Conservation (phyloP, 2,329 filamentous ascomycete species). For the Aurifilum marmelostoma region DNA sequence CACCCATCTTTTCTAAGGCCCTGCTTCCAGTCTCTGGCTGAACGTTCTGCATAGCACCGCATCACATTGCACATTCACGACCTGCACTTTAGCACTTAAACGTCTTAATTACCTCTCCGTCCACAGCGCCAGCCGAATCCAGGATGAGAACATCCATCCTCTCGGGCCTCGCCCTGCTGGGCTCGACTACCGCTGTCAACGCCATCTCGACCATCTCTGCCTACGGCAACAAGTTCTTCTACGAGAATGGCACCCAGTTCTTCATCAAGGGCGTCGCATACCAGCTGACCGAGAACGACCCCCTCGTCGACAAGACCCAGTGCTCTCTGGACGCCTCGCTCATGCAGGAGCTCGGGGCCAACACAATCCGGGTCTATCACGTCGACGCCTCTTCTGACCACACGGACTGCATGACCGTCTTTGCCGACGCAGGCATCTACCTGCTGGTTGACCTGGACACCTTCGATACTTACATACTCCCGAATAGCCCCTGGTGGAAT, state of each 20-base stretch:
- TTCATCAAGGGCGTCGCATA: constrained; percentile 67
- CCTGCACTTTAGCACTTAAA: not conserved
- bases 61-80: not conserved
- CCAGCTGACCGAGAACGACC: constrained; percentile 65
- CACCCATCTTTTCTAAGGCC: not conserved
- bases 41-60: not conserved
- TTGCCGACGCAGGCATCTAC: constrained; percentile 82
- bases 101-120: not conserved
- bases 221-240: constrained; percentile 84
- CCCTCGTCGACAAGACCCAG: constrained; percentile 74
- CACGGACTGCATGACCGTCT: constrained; percentile 77
- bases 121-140: not conserved
- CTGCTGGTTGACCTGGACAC: constrained; percentile 82
- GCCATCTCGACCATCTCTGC: constrained; percentile 54
- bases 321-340: constrained; percentile 74
- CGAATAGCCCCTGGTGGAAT: constrained; percentile 69
- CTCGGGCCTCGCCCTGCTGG: constrained; percentile 39
- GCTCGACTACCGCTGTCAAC: constrained; percentile 39
- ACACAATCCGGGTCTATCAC: constrained; percentile 87
- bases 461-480: constrained; percentile 69
- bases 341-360: constrained; percentile 81
- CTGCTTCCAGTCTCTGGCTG: not conserved
- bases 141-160: constrained; percentile 45
- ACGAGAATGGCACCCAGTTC: constrained; percentile 62
- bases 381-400: constrained; percentile 75